A percentile compares a stretch with the other conserved stretches of the same genome.
These are phyloP conservation scores for Phaeophleospora eucalypticola DNA, from an alignment of 2,329 filamentous ascomycete species.

Conservation along the genomic window DNA sequence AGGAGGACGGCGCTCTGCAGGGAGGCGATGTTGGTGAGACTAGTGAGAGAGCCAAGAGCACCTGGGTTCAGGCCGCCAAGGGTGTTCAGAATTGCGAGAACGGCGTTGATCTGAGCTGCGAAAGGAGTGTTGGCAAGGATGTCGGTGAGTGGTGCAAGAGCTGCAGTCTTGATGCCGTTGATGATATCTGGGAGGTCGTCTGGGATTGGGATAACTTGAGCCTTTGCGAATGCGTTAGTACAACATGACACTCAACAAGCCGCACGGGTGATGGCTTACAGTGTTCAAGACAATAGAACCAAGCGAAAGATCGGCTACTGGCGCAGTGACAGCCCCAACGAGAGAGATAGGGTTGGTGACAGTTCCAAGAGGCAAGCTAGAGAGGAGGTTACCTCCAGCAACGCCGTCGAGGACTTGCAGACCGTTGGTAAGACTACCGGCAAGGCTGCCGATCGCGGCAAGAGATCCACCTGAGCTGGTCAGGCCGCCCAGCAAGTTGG, in stretches of 20 bases:
- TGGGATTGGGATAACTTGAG: slow-evolving; percentile 11
- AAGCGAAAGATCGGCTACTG: background rate
- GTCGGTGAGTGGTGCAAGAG: slow-evolving; percentile 5
- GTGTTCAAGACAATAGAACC: slow-evolving; percentile 11
- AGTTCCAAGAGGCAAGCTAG: background rate
- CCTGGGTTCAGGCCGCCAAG: slow-evolving; percentile 12
- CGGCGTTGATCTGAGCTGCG: slow-evolving; percentile 5
- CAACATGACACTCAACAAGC: background rate
- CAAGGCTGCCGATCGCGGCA: slow-evolving; percentile 5
- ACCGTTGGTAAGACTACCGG: background rate
- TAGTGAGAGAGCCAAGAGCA: slow-evolving; percentile 10
- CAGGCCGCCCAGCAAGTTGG: background rate
- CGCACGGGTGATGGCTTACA: slow-evolving; percentile 2
- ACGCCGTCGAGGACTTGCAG: background rate
- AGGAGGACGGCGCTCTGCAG: slow-evolving; percentile 9
- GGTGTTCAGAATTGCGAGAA: slow-evolving; percentile 13
- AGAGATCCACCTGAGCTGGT: background rate
- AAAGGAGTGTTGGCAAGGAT: slow-evolving; percentile 10
- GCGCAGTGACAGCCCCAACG: background rate
- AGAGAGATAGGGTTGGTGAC: background rate
- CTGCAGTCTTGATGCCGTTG: slow-evolving; percentile 5
- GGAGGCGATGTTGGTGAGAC: slow-evolving; percentile 12
- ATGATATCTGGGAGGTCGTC: slow-evolving; percentile 7
- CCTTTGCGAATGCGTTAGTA: slow-evolving; percentile 4
- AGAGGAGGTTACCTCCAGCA: background rate